phyloP scores from a whole-genome alignment of 345 rosid genomes.

The Pistacia vera region DNA sequence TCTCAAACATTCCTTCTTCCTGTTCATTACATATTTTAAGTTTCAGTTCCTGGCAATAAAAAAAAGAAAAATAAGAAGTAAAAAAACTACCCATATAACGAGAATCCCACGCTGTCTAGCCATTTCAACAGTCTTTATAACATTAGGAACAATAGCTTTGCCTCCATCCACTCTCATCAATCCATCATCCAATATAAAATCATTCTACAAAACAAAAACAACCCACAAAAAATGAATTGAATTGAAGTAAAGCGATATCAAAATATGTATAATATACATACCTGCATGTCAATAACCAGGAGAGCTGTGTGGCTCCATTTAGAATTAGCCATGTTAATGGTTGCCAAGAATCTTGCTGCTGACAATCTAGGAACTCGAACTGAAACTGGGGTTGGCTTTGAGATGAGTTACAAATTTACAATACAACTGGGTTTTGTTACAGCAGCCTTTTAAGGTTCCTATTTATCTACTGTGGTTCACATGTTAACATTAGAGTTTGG shows the following conservation, averaged over 20 bases:
- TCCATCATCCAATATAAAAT: constrained; percentile 60
- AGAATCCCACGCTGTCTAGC: constrained; percentile 79
- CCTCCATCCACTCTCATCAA: constrained; percentile 62
- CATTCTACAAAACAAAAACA: constrained; percentile 47
- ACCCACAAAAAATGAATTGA: not conserved
- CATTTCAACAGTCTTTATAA: constrained; percentile 60
- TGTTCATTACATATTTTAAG: not conserved
- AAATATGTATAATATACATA: not conserved
- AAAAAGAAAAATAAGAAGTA: not conserved
- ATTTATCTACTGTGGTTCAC: no score
- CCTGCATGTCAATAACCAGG: constrained; percentile 97
- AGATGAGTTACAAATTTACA: not conserved
- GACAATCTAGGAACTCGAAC: not conserved
- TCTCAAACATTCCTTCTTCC: not conserved
- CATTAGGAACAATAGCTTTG: constrained; percentile 65
- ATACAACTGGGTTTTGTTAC: not conserved
- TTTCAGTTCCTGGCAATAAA: not conserved
- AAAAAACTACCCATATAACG: constrained; percentile 68
- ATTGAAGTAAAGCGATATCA: not conserved
- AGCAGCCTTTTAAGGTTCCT: no score
- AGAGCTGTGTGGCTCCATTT: constrained; percentile 75
- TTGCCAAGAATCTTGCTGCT: not conserved
- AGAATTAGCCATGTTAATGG: constrained; percentile 42
- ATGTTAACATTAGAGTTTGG: no score
- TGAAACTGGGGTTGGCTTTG: not conserved